phyloP scores from a whole-genome alignment of 2,329 filamentous ascomycete species.

The Ceratocystis alfenasii region DNA sequence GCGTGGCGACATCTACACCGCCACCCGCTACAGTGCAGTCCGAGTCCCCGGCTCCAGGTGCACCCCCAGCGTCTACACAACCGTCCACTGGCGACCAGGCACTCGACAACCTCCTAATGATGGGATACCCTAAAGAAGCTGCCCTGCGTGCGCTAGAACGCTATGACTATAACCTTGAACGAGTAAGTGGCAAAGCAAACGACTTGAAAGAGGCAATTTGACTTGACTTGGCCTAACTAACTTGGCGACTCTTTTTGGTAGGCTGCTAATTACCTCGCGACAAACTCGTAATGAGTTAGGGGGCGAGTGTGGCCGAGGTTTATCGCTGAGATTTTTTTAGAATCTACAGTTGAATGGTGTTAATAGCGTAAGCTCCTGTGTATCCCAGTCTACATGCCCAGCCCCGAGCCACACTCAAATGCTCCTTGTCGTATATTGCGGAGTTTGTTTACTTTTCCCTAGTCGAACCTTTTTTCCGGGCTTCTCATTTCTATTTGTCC shows the following conservation, averaged over 20 bases:
- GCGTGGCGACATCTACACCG: conserved; percentile 11
- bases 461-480: not conserved
- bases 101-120: conserved; percentile 73
- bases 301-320: not conserved
- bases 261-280: conserved; percentile 19
- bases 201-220: not conserved
- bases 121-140: conserved; percentile 70
- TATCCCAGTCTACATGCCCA: not conserved
- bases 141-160: conserved; percentile 76
- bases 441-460: not conserved
- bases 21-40: conserved; percentile 24
- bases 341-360: not conserved
- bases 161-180: conserved; percentile 91
- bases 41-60: conserved; percentile 22
- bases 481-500: too few species aligned
- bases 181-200: conserved; percentile 46
- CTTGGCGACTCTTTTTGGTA: conserved; percentile 18
- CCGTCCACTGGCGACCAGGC: conserved; percentile 79
- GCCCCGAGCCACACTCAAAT: not conserved
- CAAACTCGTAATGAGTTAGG: conserved; percentile 1
- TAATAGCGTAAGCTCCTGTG: not conserved
- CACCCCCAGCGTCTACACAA: conserved; percentile 39
- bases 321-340: too few species aligned
- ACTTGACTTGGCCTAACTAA: not conserved
- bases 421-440: not conserved